Evolutionary conservation across 2,329 filamentous ascomycete genomes (phyloP), one percentile per base, ranked within the genome.

Genomic region (Neofusicoccum sp.): DNA sequence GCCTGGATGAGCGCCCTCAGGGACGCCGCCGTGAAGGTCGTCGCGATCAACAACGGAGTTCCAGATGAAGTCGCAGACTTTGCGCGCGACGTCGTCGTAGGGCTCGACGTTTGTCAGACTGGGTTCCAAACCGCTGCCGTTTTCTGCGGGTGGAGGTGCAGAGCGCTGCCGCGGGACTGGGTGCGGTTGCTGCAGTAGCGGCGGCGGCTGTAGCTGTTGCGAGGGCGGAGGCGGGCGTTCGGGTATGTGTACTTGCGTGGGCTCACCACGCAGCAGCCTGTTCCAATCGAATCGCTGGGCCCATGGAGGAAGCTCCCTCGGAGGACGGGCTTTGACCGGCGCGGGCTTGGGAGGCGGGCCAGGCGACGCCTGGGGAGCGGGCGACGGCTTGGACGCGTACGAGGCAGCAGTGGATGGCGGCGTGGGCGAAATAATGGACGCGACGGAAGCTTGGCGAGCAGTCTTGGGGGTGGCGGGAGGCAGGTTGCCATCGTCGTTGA

Each of bases 31-130:
- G 9, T 51, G 49, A 20, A 86, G 75, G 65, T 90, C 85, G n/a
- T 83, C 80, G 63, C 86, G 86, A 56, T 82, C 79, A 6, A 95
- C 82, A 16, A 95, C 87, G 60, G 89, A 81, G 49, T 84, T 73
- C 70, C 87, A 96, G 9, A 97, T 78, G 68, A 92, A 96, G 70
- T 96, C 90, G 63, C 89, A 90, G n/a, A 96, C 82, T 16, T 81
- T 73, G 67, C 87, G 89, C n/a, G 86, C 86, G 9, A 95, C 76
- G 63, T 93, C 87, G 66, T 95, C 89, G 60, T 86, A 83, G 0
- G 90, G 89, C 62, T 86, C 85, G 8, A 84, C 79, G 49, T 89
- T 86, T 1, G 86, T 88, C 48, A 96, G 87, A 34, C 87, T 82
- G 6, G 80, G 80, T 63, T 84, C 81, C 74, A 78, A 82, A 36